A percentile compares a stretch with the other conserved stretches of the same genome.
Evolutionary conservation across 495 filamentous ascomycete species (phyloP).

Genomic region (Aspergillus cavernicola): DNA sequence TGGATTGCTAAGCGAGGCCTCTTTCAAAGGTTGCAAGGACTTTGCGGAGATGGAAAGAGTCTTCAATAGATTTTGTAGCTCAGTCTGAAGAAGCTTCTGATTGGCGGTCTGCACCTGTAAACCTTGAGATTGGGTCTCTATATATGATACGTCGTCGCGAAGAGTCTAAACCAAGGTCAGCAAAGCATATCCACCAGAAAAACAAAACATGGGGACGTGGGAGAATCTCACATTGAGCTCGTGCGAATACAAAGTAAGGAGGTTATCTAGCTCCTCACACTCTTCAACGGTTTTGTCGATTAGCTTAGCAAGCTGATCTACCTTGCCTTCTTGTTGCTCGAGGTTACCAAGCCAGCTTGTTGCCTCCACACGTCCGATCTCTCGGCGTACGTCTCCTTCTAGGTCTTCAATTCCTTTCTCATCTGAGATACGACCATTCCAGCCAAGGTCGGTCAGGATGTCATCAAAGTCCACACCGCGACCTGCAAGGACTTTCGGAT

Average conservation of each 20-base stretch:
- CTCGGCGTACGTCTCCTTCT: conserved; percentile 76
- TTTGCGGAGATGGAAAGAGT: conserved; percentile 79
- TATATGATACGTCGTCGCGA: conserved; percentile 92
- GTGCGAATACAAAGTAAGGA: conserved; percentile 89
- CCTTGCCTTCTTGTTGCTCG: conserved; percentile 84
- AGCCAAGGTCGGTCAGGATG: conserved; percentile 82
- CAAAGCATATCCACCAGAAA: conserved; percentile 2
- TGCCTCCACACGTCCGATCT: conserved; percentile 84
- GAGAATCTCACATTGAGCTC: conserved; percentile 74
- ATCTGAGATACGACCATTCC: conserved; percentile 71
- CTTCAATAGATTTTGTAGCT: conserved; percentile 74
- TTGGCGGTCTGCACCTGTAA: conserved; percentile 96
- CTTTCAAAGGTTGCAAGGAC: conserved; percentile 68
- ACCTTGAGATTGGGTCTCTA: conserved; percentile 95
- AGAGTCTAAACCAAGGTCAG: conserved; percentile 65
- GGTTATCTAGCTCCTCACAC: conserved; percentile 91
- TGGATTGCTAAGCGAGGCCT: conserved; percentile 67
- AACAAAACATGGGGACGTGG: not conserved
- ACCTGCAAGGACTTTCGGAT: conserved; percentile 63
- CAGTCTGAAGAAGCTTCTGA: conserved; percentile 87
- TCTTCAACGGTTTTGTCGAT: conserved; percentile 87
- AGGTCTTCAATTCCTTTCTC: conserved; percentile 75
- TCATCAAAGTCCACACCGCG: conserved; percentile 70
- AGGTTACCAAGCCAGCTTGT: conserved; percentile 87
- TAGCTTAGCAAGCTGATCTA: conserved; percentile 74